Conservation (phyloP, 1,284 basidiomycete species). For the Leccinum fuscescens region DNA sequence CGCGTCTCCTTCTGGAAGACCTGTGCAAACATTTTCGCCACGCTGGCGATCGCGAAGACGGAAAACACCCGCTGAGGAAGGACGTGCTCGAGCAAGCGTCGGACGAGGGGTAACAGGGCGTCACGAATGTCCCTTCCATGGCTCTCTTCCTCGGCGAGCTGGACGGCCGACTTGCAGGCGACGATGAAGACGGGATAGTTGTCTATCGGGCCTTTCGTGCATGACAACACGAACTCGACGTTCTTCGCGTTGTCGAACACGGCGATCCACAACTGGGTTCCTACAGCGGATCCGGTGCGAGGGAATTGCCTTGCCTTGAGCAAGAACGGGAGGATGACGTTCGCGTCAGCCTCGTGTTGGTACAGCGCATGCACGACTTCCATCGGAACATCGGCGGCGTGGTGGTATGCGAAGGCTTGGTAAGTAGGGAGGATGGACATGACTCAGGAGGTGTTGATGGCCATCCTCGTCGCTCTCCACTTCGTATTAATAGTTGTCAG, state of each 20-base stretch:
- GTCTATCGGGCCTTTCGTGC: constrained; percentile 51
- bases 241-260: constrained; percentile 29
- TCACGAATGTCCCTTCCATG: constrained; percentile 32
- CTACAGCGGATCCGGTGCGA: constrained; percentile 21
- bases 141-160: constrained; percentile 26
- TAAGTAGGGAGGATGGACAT: constrained; percentile 4
- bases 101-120: constrained; percentile 36
- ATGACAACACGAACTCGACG: constrained; percentile 57
- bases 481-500: background rate
- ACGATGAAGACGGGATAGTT: constrained; percentile 62
- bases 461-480: background rate
- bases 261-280: constrained; percentile 50
- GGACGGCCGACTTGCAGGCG: constrained; percentile 35
- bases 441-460: background rate
- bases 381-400: constrained; percentile 28
- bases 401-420: constrained; percentile 3
- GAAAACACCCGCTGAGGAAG: constrained; percentile 57
- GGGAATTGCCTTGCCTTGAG: constrained; percentile 15
- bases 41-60: constrained; percentile 56
- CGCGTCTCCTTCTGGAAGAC: constrained; percentile 44
- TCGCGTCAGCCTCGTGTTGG: constrained; percentile 44
- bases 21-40: constrained; percentile 47
- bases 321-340: constrained; percentile 54
- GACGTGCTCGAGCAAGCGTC: constrained; percentile 31
- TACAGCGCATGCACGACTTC: constrained; percentile 41